phyloP scores from a whole-genome alignment of 345 rosid genomes.

The Citrus mangshanensis region DNA sequence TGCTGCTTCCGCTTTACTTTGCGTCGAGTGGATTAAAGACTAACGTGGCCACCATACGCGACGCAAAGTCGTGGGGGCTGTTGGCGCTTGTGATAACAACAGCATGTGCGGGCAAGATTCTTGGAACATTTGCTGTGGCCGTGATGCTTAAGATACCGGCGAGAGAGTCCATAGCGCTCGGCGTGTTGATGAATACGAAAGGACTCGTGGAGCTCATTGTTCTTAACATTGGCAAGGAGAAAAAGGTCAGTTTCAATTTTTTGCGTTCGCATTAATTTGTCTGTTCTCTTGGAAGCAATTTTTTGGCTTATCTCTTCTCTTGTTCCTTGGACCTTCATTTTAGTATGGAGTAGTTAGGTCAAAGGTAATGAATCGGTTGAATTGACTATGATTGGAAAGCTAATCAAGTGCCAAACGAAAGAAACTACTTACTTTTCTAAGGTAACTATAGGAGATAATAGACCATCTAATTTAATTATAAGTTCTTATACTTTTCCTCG shows the following conservation, averaged over 20 bases:
- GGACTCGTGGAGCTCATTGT: slow-evolving; percentile 93
- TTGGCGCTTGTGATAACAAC: slow-evolving; percentile 63
- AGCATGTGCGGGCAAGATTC: slow-evolving; percentile 73
- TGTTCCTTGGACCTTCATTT: not conserved
- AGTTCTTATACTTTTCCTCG: too few species aligned
- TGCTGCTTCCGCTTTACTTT: slow-evolving; percentile 83
- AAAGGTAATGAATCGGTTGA: too few species aligned
- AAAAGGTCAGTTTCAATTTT: slow-evolving; percentile 41
- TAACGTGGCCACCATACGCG: slow-evolving; percentile 55
- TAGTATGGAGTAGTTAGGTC: too few species aligned
- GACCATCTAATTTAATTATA: too few species aligned
- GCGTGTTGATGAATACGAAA: slow-evolving; percentile 86
- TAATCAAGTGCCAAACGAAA: not conserved
- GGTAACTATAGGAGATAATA: too few species aligned
- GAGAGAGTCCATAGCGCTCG: slow-evolving; percentile 73
- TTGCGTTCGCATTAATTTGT: not conserved
- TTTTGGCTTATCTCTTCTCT: not conserved
- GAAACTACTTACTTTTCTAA: not conserved
- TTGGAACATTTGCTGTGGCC: slow-evolving; percentile 70
- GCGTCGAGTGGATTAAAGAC: slow-evolving; percentile 90
- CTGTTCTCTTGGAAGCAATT: not conserved
- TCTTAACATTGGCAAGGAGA: slow-evolving; percentile 88
- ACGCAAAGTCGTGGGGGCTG: slow-evolving; percentile 65
- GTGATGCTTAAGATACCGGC: slow-evolving; percentile 62
- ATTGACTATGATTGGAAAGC: not conserved